These are phyloP conservation scores for Backusella tarrabulga DNA, from an alignment of 192 early-diverging fungal genomes.

Conservation along the genomic window DNA sequence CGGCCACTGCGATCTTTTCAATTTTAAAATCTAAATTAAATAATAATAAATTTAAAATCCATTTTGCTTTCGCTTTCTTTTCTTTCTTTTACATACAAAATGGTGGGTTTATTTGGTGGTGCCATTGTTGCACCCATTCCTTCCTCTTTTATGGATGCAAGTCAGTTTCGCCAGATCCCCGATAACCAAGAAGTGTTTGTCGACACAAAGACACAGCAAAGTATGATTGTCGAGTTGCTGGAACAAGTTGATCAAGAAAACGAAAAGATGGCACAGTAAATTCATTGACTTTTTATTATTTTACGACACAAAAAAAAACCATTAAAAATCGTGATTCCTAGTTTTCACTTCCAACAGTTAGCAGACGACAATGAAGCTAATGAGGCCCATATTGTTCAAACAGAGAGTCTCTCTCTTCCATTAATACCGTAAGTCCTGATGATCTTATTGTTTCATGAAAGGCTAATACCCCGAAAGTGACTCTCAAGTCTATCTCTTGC, in stretches of 20 bases:
- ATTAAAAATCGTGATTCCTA: conserved; percentile 20
- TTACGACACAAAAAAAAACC: background rate
- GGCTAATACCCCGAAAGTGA: background rate
- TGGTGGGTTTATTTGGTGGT: conserved; percentile 27
- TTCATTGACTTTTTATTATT: background rate
- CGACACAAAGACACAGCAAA: conserved; percentile 64
- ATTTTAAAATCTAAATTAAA: background rate
- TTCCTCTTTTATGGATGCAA: conserved; percentile 40
- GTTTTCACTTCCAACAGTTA: conserved; percentile 79
- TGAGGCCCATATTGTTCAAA: conserved; percentile 16
- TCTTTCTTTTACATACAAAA: background rate
- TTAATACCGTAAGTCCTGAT: conserved; percentile 53
- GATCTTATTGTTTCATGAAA: background rate
- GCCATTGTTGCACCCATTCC: conserved; percentile 20
- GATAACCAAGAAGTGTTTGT: conserved; percentile 94
- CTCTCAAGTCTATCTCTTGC: conserved; percentile 46
- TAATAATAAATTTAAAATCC: background rate
- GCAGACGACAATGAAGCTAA: conserved; percentile 74
- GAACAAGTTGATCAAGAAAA: conserved; percentile 56
- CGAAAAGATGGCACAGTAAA: conserved; percentile 54
- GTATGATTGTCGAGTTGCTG: conserved; percentile 86
- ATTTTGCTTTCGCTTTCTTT: background rate
- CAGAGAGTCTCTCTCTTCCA: conserved; percentile 27
- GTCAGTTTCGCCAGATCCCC: conserved; percentile 78
- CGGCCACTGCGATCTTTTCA: background rate